A percentile compares a stretch with the other conserved stretches of the same genome.
Evolutionary conservation across 2,329 filamentous ascomycete species (phyloP).

Genomic region (Ophiostoma australiae): DNA sequence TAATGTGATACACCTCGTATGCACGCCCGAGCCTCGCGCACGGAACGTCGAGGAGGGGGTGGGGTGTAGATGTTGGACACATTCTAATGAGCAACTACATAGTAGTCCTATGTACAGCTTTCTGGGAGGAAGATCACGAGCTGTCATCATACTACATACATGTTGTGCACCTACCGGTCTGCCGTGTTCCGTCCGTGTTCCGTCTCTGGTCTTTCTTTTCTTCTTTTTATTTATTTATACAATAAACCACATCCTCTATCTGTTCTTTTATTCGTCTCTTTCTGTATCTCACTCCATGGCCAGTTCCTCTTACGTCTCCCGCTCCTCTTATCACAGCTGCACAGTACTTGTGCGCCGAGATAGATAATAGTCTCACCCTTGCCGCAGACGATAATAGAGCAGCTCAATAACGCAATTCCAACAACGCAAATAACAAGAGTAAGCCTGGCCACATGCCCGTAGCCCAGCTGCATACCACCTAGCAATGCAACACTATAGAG

Average conservation of each 20-base stretch:
- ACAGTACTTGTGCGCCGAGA: neutral
- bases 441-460: neutral
- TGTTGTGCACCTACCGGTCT: slow-evolving; percentile 9
- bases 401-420: no score
- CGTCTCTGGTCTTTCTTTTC: neutral
- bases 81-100: neutral
- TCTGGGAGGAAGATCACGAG: neutral
- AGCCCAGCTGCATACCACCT: neutral
- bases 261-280: neutral
- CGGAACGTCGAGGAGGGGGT: neutral
- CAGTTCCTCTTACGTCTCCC: no score
- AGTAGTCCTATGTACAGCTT: no score
- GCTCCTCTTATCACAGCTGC: neutral
- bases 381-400: no score
- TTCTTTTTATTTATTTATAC: no score
- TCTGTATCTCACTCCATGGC: neutral
- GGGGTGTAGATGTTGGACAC: neutral
- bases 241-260: neutral
- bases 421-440: neutral
- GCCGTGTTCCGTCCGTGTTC: neutral
- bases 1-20: neutral
- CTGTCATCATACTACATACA: neutral
- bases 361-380: no score
- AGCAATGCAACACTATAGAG: neutral
- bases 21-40: neutral